A percentile compares a stretch with the other conserved stretches of the same genome.
phyloP scores from a whole-genome alignment of 331 rosid species.

The Quercus tomentella region DNA sequence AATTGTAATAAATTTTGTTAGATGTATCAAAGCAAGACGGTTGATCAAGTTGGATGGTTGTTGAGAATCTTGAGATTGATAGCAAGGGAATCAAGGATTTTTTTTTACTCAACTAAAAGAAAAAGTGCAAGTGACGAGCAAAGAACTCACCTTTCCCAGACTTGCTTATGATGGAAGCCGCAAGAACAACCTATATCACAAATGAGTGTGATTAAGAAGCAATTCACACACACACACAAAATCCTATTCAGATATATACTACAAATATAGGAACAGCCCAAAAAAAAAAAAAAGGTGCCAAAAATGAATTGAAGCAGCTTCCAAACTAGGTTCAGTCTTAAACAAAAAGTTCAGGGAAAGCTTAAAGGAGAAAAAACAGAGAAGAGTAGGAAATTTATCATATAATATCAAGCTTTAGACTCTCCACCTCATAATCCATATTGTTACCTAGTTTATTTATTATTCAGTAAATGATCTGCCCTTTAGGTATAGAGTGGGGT shows the following conservation, averaged over 20 bases:
- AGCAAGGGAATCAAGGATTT: neutral
- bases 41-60: neutral
- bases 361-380: neutral
- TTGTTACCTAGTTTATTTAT: too few relatives aligned
- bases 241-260: neutral
- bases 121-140: neutral
- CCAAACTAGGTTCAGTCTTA: neutral
- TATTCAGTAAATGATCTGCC: too few relatives aligned
- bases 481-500: neutral
- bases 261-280: neutral
- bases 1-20: neutral
- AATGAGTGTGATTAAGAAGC: neutral
- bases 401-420: neutral
- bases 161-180: slow-evolving; percentile 87
- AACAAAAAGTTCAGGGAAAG: neutral
- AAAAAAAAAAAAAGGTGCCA: neutral
- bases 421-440: neutral
- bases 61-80: neutral
- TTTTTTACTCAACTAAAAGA: neutral
- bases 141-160: slow-evolving; percentile 89
- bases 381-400: neutral
- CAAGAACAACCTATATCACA: slow-evolving; percentile 80
- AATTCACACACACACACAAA: neutral
- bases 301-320: neutral
- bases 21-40: neutral